Percentiles rank a stretch among this genome's conserved stretches.
Conservation (phyloP, 495 filamentous ascomycete species). For the Penicillium paradoxum region DNA sequence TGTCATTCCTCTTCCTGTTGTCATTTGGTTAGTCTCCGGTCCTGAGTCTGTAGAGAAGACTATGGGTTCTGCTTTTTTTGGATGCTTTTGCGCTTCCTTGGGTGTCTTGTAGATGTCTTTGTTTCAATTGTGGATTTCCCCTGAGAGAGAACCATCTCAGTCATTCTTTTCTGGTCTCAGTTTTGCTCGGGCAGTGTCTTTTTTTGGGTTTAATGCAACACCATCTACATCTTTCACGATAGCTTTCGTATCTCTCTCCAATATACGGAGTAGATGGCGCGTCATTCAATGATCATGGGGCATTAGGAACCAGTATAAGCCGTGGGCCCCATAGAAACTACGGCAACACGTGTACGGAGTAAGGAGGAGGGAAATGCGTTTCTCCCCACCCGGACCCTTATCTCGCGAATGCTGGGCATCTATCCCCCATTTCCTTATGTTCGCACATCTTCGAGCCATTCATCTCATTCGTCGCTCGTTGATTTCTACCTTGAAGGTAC, state of each 20-base stretch:
- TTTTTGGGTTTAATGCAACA: background rate
- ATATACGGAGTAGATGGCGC: too few species aligned
- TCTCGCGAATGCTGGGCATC: conserved; percentile 18
- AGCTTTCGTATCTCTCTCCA: too few species aligned
- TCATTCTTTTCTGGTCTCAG: background rate
- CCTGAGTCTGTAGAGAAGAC: conserved; percentile 19
- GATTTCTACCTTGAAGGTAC: background rate
- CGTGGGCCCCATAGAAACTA: background rate
- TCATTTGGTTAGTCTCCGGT: conserved; percentile 9
- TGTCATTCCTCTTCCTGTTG: conserved; percentile 11
- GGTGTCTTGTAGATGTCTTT: conserved; percentile 21
- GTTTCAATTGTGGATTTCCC: background rate
- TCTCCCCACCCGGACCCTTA: conserved; percentile 7
- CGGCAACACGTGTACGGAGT: background rate
- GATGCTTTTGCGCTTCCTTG: conserved; percentile 1
- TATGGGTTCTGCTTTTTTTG: conserved; percentile 2
- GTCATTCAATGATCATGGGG: too few species aligned
- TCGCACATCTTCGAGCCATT: conserved; percentile 6
- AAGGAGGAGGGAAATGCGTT: background rate
- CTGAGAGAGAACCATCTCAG: background rate
- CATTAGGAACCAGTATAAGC: too few species aligned
- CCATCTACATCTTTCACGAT: background rate
- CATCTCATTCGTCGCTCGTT: background rate
- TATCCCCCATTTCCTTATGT: conserved; percentile 1
- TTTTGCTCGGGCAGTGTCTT: background rate